Percentiles rank a stretch among this genome's conserved stretches.
Evolutionary conservation across 2,329 filamentous ascomycete genomes (phyloP).

Genomic region (Ascocoryne sarcoides): DNA sequence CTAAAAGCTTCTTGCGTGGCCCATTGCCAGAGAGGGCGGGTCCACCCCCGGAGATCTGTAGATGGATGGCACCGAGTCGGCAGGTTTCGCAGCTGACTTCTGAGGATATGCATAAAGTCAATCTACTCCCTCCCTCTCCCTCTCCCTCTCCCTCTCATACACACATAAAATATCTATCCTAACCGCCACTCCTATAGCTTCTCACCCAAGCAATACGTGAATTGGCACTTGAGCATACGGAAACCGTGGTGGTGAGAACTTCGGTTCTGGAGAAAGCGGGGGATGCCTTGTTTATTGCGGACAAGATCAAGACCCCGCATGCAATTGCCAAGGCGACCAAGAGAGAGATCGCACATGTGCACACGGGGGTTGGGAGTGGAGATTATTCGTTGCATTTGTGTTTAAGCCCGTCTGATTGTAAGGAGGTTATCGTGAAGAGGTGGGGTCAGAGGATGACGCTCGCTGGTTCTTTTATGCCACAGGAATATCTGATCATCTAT

Average conservation of each 20-base stretch:
- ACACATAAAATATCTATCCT: not conserved
- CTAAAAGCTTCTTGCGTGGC: slow-evolving; percentile 14
- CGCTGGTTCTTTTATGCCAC: slow-evolving; percentile 17
- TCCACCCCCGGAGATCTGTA: slow-evolving; percentile 12
- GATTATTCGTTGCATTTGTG: slow-evolving; percentile 20
- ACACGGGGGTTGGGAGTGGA: slow-evolving; percentile 13
- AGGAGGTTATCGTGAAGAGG: slow-evolving; percentile 19
- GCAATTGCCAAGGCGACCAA: slow-evolving; percentile 12
- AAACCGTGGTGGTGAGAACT: slow-evolving; percentile 11
- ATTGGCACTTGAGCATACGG: slow-evolving; percentile 9
- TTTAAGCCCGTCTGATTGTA: slow-evolving; percentile 19
- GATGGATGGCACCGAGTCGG: slow-evolving; percentile 20
- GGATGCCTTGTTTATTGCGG: slow-evolving; percentile 15
- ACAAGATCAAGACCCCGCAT: slow-evolving; percentile 14
- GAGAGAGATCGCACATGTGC: slow-evolving; percentile 19
- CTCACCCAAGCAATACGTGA: slow-evolving; percentile 10
- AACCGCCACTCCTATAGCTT: slow-evolving; percentile 5
- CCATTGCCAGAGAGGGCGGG: slow-evolving; percentile 15
- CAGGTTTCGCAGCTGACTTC: slow-evolving; percentile 14
- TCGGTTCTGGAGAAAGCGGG: slow-evolving; percentile 18
- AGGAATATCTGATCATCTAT: slow-evolving; percentile 20
- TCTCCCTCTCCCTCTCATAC: not conserved
- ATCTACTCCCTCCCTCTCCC: not conserved
- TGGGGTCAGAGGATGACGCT: slow-evolving; percentile 22
- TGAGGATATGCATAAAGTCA: slow-evolving; percentile 16